Conservation (phyloP, 345 rosid species). For the Salix dunnii region DNA sequence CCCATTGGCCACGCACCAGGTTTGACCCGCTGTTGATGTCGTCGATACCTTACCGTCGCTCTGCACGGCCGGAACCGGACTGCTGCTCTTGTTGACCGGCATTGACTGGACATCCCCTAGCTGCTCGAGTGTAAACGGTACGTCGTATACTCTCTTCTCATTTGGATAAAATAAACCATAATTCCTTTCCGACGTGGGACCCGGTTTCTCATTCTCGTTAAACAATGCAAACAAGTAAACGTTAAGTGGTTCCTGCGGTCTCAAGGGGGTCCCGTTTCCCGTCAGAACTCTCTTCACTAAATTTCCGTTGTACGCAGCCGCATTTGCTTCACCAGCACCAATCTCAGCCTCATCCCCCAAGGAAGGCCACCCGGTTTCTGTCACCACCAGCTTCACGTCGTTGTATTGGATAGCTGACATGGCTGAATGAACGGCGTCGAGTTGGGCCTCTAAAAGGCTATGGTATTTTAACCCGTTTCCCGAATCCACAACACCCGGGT, state of each 20-base stretch:
- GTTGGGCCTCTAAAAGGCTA: slow-evolving; percentile 78
- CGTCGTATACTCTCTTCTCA: slow-evolving; percentile 18
- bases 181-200: slow-evolving; percentile 28
- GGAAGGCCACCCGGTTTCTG: slow-evolving; percentile 33
- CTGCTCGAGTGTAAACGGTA: slow-evolving; percentile 17
- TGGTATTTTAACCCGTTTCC: slow-evolving; percentile 68
- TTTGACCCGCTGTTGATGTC: slow-evolving; percentile 19
- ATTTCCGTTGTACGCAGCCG: slow-evolving; percentile 32
- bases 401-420: slow-evolving; percentile 19
- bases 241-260: slow-evolving; percentile 21
- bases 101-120: slow-evolving; percentile 13
- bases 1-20: slow-evolving; percentile 80
- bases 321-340: slow-evolving; percentile 22
- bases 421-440: slow-evolving; percentile 64
- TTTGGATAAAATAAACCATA: slow-evolving; percentile 30
- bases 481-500: slow-evolving; percentile 67
- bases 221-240: slow-evolving; percentile 29
- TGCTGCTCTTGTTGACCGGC: slow-evolving; percentile 29
- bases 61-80: slow-evolving; percentile 28
- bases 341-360: slow-evolving; percentile 14
- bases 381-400: slow-evolving; percentile 24
- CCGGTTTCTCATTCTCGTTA: slow-evolving; percentile 27
- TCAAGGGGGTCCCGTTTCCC: slow-evolving; percentile 27
- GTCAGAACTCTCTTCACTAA: slow-evolving; percentile 29
- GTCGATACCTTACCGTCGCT: not conserved